Base-by-base conservation (phyloP, 345 rosid genomes). In the Balakata baccata region DNA sequence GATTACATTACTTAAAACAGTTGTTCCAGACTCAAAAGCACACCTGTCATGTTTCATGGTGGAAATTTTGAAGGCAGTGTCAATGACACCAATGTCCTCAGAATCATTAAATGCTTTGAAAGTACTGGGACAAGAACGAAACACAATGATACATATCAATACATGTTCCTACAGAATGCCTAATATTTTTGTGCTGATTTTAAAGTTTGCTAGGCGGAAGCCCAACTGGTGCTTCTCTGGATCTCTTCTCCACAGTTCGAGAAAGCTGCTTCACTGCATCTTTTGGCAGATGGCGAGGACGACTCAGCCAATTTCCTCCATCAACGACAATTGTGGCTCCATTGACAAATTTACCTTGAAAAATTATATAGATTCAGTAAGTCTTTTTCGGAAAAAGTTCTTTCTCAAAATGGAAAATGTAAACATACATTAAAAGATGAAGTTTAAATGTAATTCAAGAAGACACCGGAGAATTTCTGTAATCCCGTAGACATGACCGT, bases 281-380 rank as follows among this genome's bases (percentile, higher is more conserved):
- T 79, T 80, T 93, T 0, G 91, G 86, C 7, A 88, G 23, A 64
- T 51, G 61, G 2, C 88, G 89, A 0, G 90, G 93, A 46, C 50
- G 70, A 83, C 89, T 84, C 72, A 93, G 86, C 93, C 91, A 87
- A 7, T 70, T 70, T 77, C 98, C 98, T 38, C 88, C 88, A 77
- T 93, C 93, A 1, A 93, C 90, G 46, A 79, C 79, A 80, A 91
- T 1, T 23, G 88, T 86, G 9, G 79, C 79, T 58, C 94, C 92
- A 3, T 89, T 91, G 43, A 93, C 79, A 73, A 74, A 88, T 70
- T 92, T 92, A 34, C 96, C 97, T 92, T 20, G 50, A 74, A 25
- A n/a, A 64, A 14, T 29, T 1, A 17, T 16, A 17, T 23, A 16
- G 3, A 13, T 29, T 14, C 1, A 1, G 1, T 47, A 8, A 23